Conservation (phyloP, 768 basidiomycete genomes). For the Termitomyces sp. region DNA sequence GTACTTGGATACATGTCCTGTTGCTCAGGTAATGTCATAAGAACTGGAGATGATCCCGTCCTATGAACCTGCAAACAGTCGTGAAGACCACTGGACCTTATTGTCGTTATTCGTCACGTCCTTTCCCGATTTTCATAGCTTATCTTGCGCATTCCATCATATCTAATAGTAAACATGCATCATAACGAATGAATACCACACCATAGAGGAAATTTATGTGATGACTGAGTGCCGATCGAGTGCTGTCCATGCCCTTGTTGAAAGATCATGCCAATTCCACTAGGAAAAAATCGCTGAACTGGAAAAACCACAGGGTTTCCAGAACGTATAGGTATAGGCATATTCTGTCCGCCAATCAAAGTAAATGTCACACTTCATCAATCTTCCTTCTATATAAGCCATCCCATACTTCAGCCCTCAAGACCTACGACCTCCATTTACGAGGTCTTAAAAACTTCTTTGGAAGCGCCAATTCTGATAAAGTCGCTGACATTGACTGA, state of each 20-base stretch:
- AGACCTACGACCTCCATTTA: neutral
- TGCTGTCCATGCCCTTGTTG: neutral
- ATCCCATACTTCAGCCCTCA: neutral
- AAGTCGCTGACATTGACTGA: neutral
- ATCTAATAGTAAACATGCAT: neutral
- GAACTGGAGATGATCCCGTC: neutral
- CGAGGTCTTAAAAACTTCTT: neutral
- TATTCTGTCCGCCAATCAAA: neutral
- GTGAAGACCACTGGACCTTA: neutral
- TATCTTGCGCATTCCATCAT: neutral
- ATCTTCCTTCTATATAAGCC: neutral
- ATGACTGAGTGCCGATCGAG: no score
- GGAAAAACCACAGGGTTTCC: no score
- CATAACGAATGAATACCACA: neutral
- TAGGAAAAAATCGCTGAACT: no score
- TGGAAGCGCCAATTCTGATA: neutral
- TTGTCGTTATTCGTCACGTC: neutral
- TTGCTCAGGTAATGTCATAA: neutral
- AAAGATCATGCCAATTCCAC: neutral
- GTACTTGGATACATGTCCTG: slow-evolving; percentile 10
- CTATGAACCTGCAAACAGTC: neutral
- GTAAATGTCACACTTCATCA: no score
- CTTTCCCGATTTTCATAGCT: neutral
- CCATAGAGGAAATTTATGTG: neutral
- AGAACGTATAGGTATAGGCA: neutral